A percentile compares a stretch with the other conserved stretches of the same genome.
These are phyloP conservation scores for Phytophthora parvispora DNA, from an alignment of 352 stramenopile genomes.

Conservation along the genomic window DNA sequence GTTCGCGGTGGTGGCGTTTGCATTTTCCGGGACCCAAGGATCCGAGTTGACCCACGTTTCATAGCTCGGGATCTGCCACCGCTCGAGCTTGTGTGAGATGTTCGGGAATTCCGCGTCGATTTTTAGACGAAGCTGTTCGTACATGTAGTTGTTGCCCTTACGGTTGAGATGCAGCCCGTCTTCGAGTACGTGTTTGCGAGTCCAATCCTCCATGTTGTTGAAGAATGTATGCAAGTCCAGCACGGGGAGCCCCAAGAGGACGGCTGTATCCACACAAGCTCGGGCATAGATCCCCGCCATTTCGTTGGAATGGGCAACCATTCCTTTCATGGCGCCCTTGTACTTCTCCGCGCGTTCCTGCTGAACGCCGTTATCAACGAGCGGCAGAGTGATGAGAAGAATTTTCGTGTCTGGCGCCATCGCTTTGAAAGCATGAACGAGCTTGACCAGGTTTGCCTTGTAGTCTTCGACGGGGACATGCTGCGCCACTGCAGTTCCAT, in stretches of 20 bases:
- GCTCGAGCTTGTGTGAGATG: constrained; percentile 3
- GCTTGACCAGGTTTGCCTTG: constrained; percentile 46
- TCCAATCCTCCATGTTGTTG: constrained; percentile 39
- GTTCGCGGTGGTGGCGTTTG: not conserved
- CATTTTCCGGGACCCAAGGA: constrained; percentile 10
- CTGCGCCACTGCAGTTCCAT: constrained; percentile 35
- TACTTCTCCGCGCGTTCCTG: constrained; percentile 12
- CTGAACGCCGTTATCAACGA: constrained; percentile 42
- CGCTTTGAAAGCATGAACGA: constrained; percentile 24
- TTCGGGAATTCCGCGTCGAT: constrained; percentile 27
- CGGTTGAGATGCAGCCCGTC: constrained; percentile 66
- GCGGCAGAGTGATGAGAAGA: constrained; percentile 36
- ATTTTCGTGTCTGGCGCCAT: constrained; percentile 31
- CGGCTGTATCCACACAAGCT: constrained; percentile 50
- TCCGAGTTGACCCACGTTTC: constrained; percentile 12
- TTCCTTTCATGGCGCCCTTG: constrained; percentile 17
- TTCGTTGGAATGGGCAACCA: constrained; percentile 50
- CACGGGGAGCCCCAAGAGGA: constrained; percentile 31
- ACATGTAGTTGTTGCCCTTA: constrained; percentile 51
- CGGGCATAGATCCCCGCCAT: constrained; percentile 52
- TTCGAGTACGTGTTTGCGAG: constrained; percentile 32
- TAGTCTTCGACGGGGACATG: constrained; percentile 58
- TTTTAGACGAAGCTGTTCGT: constrained; percentile 4
- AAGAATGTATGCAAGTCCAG: constrained; percentile 56
- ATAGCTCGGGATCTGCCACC: not conserved